Base-by-base conservation (phyloP, 495 filamentous ascomycete genomes). In the Aspergillus leporis region DNA sequence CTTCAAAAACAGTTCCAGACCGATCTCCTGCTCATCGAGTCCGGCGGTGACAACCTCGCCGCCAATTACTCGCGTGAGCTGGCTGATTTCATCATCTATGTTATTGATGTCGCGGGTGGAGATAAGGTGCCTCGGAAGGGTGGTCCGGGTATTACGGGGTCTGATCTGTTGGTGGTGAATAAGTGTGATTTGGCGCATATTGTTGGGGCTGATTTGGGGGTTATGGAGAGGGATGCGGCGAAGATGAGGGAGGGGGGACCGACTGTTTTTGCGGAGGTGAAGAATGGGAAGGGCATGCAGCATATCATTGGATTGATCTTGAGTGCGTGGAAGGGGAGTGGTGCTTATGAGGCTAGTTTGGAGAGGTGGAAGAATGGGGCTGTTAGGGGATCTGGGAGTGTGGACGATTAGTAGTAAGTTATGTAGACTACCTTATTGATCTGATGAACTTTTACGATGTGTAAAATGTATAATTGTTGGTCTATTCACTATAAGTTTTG, bases 81-180 rank as follows among this genome's bases (percentile, higher is more conserved):
- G 59, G 94, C 95, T 3, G 94, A 98, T 72, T 98, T 88, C 70
- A 98, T 98, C 69, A 85, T 98, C 70, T 98, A 98, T 69, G 94
- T 98, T 51, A 98, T 98, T 62, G 94, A 98, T 73, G 94, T 98
- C 9, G 87, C 85, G 50, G 94, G 94, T n/a, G 94, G 94, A 4
- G 94, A 98, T 69, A 98, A 98, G 79, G 87, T 98, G 48, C 94
- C 94, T 0, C 77, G 95, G 8, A 98, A 98, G 78, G 94, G 95
- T 22, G 94, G 94, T 5, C 94, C 94, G 9, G 95, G 94, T 0
- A 98, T 98, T 65, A 98, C 94, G 40, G 92, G 96, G 72, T 90
- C 86, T 49, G 94, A 98, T 71, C 69, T 98, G 72, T 70, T 98
- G 57, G 83, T 98, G 4, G 89, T 98, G 9, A 98, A 98, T 69